These are phyloP conservation scores for Funneliformis geosporum DNA, from an alignment of 192 early-diverging fungal species.

Conservation along the genomic window DNA sequence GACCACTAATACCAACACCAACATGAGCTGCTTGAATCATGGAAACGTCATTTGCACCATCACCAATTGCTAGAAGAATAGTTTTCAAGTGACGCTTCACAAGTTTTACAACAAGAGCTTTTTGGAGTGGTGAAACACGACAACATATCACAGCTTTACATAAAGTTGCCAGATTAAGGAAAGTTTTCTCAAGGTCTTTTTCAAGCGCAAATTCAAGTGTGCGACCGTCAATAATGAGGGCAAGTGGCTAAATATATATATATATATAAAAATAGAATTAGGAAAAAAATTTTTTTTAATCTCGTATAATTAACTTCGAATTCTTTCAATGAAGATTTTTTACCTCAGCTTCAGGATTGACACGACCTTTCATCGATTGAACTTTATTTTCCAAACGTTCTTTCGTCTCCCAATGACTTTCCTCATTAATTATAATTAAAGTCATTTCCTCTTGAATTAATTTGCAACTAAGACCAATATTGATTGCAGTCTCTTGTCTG, in stretches of 20 bases:
- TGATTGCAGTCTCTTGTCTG: slow-evolving; percentile 98
- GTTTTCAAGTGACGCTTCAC: slow-evolving; percentile 89
- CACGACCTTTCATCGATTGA: slow-evolving; percentile 62
- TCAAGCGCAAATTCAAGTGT: slow-evolving; percentile 93
- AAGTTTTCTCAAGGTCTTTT: slow-evolving; percentile 74
- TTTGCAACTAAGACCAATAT: slow-evolving; percentile 97
- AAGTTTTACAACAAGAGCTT: slow-evolving; percentile 97
- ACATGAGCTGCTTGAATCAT: slow-evolving; percentile 99
- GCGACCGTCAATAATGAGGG: slow-evolving; percentile 94
- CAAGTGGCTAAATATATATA: slow-evolving; percentile 57
- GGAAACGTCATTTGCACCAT: slow-evolving; percentile 97
- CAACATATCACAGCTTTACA: slow-evolving; percentile 98
- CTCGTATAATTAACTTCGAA: not conserved
- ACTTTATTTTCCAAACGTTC: slow-evolving; percentile 90
- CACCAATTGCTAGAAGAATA: slow-evolving; percentile 94
- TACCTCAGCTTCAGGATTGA: slow-evolving; percentile 46
- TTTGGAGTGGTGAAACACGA: slow-evolving; percentile 97
- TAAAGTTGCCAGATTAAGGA: slow-evolving; percentile 86
- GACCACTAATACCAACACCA: slow-evolving; percentile 94
- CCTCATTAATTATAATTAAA: slow-evolving; percentile 90
- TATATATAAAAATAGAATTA: not conserved
- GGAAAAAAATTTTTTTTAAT: not conserved
- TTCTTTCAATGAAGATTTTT: not conserved
- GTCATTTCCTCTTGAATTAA: slow-evolving; percentile 96
- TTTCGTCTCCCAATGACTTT: slow-evolving; percentile 89